phyloP scores from a whole-genome alignment of 192 early-diverging fungal species.

The Linnemannia hyalina region DNA sequence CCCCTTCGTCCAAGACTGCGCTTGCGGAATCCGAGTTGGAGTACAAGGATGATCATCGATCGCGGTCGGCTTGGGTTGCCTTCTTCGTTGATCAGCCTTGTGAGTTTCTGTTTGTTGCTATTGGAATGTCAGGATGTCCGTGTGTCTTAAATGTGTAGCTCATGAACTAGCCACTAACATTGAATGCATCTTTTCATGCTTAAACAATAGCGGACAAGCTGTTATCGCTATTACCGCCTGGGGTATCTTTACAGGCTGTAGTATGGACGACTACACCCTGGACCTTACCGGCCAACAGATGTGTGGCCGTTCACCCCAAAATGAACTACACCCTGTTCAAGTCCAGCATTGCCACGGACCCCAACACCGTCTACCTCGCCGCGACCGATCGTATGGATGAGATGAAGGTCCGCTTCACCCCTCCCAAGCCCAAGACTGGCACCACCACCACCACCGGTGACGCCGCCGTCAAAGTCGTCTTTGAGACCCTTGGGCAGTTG shows the following conservation, averaged over 20 bases:
- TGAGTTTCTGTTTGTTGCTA: conserved; percentile 23
- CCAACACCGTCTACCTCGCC: conserved; percentile 32
- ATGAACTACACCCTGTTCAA: conserved; percentile 41
- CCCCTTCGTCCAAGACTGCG: conserved; percentile 83
- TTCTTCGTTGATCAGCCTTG: conserved; percentile 63
- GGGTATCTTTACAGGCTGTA: conserved; percentile 50
- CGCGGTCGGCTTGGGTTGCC: conserved; percentile 76
- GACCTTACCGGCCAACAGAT: conserved; percentile 81
- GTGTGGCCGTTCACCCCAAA: conserved; percentile 47
- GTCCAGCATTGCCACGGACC: conserved; percentile 8
- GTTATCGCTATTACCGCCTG: conserved; percentile 11
- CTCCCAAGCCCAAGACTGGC: background rate
- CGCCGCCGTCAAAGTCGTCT: background rate
- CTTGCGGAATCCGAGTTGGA: conserved; percentile 86
- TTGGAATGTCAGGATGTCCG: background rate
- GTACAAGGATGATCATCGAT: conserved; percentile 77
- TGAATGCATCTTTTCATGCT: background rate
- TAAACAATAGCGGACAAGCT: conserved; percentile 14
- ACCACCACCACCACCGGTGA: background rate
- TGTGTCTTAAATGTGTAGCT: background rate
- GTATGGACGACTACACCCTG: conserved; percentile 89
- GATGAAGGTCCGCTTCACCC: conserved; percentile 30
- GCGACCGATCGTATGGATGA: conserved; percentile 45
- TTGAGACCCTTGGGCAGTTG: conserved; percentile 25
- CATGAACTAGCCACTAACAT: background rate